Evolutionary conservation across 257 asterid species (phyloP).

Genomic region (Solanum peruvianum): DNA sequence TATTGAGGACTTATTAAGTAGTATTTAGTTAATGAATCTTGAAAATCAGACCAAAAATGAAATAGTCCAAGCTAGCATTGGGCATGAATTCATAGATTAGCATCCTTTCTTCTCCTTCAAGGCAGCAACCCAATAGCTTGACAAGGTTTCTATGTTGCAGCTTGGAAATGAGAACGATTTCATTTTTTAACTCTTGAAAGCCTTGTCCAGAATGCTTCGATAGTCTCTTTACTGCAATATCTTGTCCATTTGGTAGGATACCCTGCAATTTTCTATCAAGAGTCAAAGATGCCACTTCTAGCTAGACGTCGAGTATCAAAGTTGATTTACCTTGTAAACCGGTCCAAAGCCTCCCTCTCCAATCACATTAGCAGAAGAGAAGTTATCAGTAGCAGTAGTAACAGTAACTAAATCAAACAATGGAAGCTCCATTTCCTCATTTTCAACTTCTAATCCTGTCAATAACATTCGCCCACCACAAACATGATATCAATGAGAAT

Average conservation of each 20-base stretch:
- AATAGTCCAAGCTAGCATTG: conserved; percentile 7
- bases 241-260: not conserved
- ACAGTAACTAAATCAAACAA: not conserved
- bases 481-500: not conserved
- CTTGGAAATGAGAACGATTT: conserved; percentile 5
- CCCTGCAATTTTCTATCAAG: conserved; percentile 5
- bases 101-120: conserved; percentile 1
- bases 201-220: conserved; percentile 5
- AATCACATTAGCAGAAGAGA: conserved; percentile 4
- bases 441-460: not conserved
- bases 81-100: conserved; percentile 11
- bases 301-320: not conserved
- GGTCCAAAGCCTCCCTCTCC: conserved; percentile 15
- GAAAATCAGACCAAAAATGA: conserved; percentile 4
- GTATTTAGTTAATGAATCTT: not conserved
- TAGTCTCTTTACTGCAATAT: conserved; percentile 5
- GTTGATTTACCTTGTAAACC: conserved; percentile 7
- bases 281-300: not conserved
- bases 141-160: conserved; percentile 13
- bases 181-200: not conserved
- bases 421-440: conserved; percentile 2
- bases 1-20: not conserved
- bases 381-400: not conserved
- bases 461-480: not conserved
- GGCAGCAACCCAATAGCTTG: conserved; percentile 7